These are phyloP conservation scores for Leucaena leucocephala DNA, from an alignment of 306 rosid species.

Conservation along the genomic window DNA sequence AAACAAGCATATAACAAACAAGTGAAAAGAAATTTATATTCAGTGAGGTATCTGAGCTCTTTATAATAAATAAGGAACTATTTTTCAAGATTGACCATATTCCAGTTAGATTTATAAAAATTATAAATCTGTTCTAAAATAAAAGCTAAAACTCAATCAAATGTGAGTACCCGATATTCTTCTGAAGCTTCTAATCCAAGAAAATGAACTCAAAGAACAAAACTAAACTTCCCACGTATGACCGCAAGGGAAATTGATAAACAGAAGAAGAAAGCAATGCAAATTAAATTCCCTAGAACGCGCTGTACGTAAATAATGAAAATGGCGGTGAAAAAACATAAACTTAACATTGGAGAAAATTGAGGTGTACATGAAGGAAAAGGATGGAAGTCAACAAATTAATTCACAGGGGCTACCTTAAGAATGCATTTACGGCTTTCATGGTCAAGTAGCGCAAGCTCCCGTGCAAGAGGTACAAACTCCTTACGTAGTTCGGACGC, in stretches of 20 bases:
- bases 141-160: background rate
- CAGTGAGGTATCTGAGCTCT: background rate
- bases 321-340: background rate
- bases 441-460: slow-evolving; percentile 61
- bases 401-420: slow-evolving; percentile 52
- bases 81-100: background rate
- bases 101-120: background rate
- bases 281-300: background rate
- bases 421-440: slow-evolving; percentile 61
- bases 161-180: background rate
- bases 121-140: background rate
- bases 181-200: background rate
- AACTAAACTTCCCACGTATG: background rate
- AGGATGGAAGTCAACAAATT: background rate
- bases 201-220: background rate
- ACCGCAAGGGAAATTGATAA: background rate
- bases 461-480: slow-evolving; percentile 49
- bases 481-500: slow-evolving; percentile 38
- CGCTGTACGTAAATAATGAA: background rate
- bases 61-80: background rate
- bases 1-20: slow-evolving; percentile 5
- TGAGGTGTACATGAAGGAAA: background rate
- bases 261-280: background rate
- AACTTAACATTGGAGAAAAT: background rate
- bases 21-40: background rate